Evolutionary conservation across 179 eudicot species (phyloP).

Genomic region (Nepenthes alata): DNA sequence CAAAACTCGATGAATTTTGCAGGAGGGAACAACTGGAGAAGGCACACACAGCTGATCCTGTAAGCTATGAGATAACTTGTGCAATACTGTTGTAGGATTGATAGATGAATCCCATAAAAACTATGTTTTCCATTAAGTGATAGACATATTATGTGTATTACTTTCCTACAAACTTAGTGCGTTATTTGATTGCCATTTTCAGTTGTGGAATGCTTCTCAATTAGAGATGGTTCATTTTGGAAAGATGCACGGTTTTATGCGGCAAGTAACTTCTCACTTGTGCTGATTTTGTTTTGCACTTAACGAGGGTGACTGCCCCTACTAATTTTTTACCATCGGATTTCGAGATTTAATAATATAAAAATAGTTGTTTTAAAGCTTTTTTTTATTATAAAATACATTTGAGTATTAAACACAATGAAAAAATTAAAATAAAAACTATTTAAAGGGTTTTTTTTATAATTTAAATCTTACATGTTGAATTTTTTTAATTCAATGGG

Average conservation of each 20-base stretch:
- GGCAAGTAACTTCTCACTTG: constrained; percentile 37
- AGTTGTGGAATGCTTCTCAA: constrained; percentile 99
- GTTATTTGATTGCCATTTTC: constrained; percentile 15
- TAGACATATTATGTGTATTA: not conserved
- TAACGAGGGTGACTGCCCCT: no score
- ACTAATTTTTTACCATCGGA: no score
- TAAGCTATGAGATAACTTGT: constrained; percentile 22
- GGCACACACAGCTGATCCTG: constrained; percentile 88
- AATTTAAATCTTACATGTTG: not conserved
- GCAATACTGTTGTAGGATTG: not conserved
- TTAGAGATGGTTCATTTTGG: constrained; percentile 86
- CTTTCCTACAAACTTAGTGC: no score
- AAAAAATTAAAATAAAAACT: no score
- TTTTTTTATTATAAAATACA: no score
- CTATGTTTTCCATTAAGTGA: not conserved
- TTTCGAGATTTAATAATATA: no score
- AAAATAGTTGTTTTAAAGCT: no score
- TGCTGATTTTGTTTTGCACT: not conserved
- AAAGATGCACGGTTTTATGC: constrained; percentile 98
- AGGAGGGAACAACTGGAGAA: constrained; percentile 95
- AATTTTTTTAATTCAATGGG: no score
- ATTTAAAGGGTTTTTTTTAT: not conserved
- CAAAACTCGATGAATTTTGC: constrained; percentile 13
- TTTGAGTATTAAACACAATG: no score
- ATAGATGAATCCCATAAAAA: not conserved